Conservation (phyloP, 805 yeast genomes). For the Cyberlindnera americana region DNA sequence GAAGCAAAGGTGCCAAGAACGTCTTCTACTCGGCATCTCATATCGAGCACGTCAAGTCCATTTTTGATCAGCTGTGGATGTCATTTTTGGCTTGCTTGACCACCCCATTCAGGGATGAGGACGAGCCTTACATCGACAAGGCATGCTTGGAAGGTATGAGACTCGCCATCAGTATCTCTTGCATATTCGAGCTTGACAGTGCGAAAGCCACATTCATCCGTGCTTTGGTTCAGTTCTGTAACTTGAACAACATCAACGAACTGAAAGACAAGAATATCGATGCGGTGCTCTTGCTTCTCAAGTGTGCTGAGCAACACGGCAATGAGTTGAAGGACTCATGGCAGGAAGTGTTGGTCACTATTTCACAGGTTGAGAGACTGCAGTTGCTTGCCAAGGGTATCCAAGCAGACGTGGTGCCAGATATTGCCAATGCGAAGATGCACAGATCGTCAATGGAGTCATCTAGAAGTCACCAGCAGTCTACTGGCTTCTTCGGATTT, state of each 20-base stretch:
- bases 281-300: conserved; percentile 72
- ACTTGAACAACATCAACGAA: conserved; percentile 73
- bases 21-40: conserved; percentile 80
- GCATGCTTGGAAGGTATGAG: conserved; percentile 83
- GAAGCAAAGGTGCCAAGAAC: conserved; percentile 39
- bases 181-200: conserved; percentile 76
- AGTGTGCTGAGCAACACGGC: conserved; percentile 79
- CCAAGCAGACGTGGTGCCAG: conserved; percentile 81
- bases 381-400: conserved; percentile 86
- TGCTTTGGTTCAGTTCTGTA: conserved; percentile 84
- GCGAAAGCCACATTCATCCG: conserved; percentile 88
- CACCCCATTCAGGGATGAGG: conserved; percentile 87
- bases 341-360: conserved; percentile 75
- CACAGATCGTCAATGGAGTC: conserved; percentile 51
- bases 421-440: conserved; percentile 67
- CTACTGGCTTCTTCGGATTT: conserved; percentile 46
- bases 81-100: conserved; percentile 91
- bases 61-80: conserved; percentile 96
- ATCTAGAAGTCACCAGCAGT: conserved; percentile 33
- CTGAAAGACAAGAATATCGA: conserved; percentile 75
- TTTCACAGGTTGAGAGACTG: conserved; percentile 88
- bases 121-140: conserved; percentile 65
- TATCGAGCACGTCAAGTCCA: conserved; percentile 85
- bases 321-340: conserved; percentile 70
- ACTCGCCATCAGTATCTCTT: conserved; percentile 75